A percentile compares a stretch with the other conserved stretches of the same genome.
phyloP scores from a whole-genome alignment of 345 rosid genomes.

The Zanthoxylum bungeanum region DNA sequence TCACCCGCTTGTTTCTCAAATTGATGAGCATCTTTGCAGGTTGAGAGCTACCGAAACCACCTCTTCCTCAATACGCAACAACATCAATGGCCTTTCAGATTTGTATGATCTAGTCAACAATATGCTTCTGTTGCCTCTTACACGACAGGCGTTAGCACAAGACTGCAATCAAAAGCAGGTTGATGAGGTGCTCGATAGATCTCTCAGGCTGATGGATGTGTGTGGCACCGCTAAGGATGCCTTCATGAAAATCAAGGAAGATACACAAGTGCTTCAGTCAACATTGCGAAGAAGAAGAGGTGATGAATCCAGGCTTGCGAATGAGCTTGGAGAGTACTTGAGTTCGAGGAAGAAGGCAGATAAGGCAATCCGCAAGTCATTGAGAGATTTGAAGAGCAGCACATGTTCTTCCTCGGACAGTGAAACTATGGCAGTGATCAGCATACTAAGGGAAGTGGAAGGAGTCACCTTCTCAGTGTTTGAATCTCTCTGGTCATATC shows the following conservation, averaged over 20 bases:
- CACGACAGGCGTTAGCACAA: background rate
- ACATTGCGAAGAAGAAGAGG: conserved; percentile 30
- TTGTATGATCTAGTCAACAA: conserved; percentile 30
- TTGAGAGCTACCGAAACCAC: conserved; percentile 18
- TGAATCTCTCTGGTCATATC: conserved; percentile 25
- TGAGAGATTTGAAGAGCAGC: conserved; percentile 11
- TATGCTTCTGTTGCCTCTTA: background rate
- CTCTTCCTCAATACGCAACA: conserved; percentile 11
- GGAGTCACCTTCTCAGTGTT: conserved; percentile 19
- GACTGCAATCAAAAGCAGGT: background rate
- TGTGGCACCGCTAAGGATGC: conserved; percentile 32
- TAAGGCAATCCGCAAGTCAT: conserved; percentile 30
- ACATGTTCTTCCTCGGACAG: background rate
- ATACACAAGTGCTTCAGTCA: conserved; percentile 29
- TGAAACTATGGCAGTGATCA: conserved; percentile 11
- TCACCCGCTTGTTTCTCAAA: conserved; percentile 37
- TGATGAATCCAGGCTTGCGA: background rate
- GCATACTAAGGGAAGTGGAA: conserved; percentile 30
- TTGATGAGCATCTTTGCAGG: conserved; percentile 32
- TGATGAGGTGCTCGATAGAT: conserved; percentile 12
- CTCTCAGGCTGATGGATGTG: conserved; percentile 29
- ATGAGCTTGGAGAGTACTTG: conserved; percentile 34
- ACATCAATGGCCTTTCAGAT: conserved; percentile 26
- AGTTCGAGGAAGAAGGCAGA: conserved; percentile 37
- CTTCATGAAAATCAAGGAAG: conserved; percentile 27